These are phyloP conservation scores for Fusarium nanum DNA, from an alignment of 2,329 filamentous ascomycete genomes.

Conservation along the genomic window DNA sequence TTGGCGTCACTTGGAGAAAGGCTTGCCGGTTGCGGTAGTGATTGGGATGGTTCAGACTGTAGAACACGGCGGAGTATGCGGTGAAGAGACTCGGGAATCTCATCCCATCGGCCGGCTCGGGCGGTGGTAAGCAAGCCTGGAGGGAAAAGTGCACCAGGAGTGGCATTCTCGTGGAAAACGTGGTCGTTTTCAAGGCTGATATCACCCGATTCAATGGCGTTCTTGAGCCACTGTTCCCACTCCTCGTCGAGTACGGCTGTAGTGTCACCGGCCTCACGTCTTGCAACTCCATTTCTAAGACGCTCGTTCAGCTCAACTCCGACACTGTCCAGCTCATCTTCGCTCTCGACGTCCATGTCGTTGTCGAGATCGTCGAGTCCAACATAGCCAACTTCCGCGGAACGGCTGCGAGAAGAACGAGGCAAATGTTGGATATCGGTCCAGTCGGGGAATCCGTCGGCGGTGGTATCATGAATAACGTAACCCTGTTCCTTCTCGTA, in stretches of 20 bases:
- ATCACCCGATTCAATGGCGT: conserved; percentile 72
- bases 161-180: conserved; percentile 49
- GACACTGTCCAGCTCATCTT: conserved; percentile 65
- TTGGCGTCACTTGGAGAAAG: neutral
- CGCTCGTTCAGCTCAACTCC: conserved; percentile 72
- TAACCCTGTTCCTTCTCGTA: conserved; percentile 81
- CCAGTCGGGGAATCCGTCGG: conserved; percentile 74
- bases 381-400: conserved; percentile 30
- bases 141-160: conserved; percentile 58
- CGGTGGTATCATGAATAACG: conserved; percentile 76
- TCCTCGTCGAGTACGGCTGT: conserved; percentile 73
- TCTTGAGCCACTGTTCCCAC: conserved; percentile 81
- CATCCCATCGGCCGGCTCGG: conserved; percentile 67
- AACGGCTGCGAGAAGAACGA: conserved; percentile 24
- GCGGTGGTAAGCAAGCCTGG: conserved; percentile 65
- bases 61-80: conserved; percentile 63
- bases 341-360: conserved; percentile 63
- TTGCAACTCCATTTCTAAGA: conserved; percentile 72
- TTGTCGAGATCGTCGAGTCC: conserved; percentile 46
- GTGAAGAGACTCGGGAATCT: conserved; percentile 68
- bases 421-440: conserved; percentile 45
- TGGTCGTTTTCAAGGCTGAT: conserved; percentile 61
- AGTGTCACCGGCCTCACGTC: conserved; percentile 69
- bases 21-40: conserved; percentile 29
- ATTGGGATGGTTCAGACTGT: conserved; percentile 52